Evolutionary conservation across 495 filamentous ascomycete species (phyloP).

Genomic region (Glutinoglossum americanum): DNA sequence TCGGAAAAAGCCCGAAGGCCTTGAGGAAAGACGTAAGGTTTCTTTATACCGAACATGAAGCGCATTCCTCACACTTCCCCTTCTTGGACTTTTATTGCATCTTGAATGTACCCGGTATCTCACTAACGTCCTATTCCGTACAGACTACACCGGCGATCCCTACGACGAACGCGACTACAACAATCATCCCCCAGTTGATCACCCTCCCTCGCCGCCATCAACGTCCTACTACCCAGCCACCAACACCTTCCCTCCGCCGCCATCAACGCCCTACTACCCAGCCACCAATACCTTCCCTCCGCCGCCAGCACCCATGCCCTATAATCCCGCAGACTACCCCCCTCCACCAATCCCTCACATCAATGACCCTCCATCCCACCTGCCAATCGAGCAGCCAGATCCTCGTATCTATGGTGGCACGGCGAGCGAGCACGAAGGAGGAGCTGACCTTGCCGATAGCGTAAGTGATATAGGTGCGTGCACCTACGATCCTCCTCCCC

Average conservation of each 20-base stretch:
- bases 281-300: too few species aligned
- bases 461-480: background rate
- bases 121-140: slow-evolving; percentile 8
- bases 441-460: background rate
- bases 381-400: background rate
- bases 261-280: slow-evolving; percentile 21
- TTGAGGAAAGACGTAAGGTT: slow-evolving; percentile 10
- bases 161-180: background rate
- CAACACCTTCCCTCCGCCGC: slow-evolving; percentile 23
- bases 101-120: too few species aligned
- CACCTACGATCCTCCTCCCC: background rate
- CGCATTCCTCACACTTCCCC: background rate
- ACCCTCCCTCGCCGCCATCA: background rate
- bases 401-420: background rate
- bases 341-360: slow-evolving; percentile 3
- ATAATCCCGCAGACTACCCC: slow-evolving; percentile 21
- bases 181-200: background rate
- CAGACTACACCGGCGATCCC: background rate
- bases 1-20: slow-evolving; percentile 23
- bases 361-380: background rate
- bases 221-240: slow-evolving; percentile 20
- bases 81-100: too few species aligned
- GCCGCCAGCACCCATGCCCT: too few species aligned
- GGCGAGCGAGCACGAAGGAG: background rate
- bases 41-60: background rate